These are phyloP conservation scores for Rhizopogon vesiculosus DNA, from an alignment of 768 basidiomycete species.

Conservation along the genomic window DNA sequence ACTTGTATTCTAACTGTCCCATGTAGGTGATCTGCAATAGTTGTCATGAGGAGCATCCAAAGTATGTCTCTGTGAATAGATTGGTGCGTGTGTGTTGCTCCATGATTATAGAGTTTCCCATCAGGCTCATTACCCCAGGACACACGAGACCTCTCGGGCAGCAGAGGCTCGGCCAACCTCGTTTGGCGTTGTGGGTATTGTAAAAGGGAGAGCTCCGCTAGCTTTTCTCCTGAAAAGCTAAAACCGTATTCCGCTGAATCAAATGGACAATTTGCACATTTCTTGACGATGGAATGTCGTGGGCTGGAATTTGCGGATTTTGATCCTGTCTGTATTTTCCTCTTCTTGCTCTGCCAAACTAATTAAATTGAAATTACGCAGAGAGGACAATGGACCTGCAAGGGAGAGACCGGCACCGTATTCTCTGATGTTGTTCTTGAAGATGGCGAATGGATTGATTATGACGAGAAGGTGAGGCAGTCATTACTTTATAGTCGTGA, in stretches of 20 bases:
- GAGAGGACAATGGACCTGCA: constrained; percentile 73
- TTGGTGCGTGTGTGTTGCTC: constrained; percentile 33
- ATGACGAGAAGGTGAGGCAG: constrained; percentile 77
- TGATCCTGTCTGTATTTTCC: constrained; percentile 53
- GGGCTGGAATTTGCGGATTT: constrained; percentile 82
- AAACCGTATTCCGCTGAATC: constrained; percentile 52
- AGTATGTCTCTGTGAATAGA: constrained; percentile 67
- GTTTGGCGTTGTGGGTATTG: constrained; percentile 78
- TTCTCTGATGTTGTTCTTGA: constrained; percentile 72
- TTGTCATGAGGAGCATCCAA: constrained; percentile 75
- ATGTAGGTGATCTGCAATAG: constrained; percentile 71
- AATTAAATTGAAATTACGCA: constrained; percentile 23
- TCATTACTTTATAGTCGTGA: not conserved
- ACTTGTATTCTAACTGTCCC: not conserved
- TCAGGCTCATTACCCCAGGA: constrained; percentile 40
- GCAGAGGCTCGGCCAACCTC: constrained; percentile 67
- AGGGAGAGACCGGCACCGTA: constrained; percentile 51
- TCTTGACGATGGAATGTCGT: constrained; percentile 77
- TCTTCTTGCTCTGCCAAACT: not conserved
- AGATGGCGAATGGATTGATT: constrained; percentile 74
- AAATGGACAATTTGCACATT: constrained; percentile 52
- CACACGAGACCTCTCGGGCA: constrained; percentile 49
- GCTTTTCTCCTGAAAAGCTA: constrained; percentile 40
- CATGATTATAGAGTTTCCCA: not conserved
- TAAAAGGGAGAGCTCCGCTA: constrained; percentile 79